Evolutionary conservation across 2,329 filamentous ascomycete genomes (phyloP), one percentile per base, ranked within the genome.

Genomic region (Cercospora janseana): DNA sequence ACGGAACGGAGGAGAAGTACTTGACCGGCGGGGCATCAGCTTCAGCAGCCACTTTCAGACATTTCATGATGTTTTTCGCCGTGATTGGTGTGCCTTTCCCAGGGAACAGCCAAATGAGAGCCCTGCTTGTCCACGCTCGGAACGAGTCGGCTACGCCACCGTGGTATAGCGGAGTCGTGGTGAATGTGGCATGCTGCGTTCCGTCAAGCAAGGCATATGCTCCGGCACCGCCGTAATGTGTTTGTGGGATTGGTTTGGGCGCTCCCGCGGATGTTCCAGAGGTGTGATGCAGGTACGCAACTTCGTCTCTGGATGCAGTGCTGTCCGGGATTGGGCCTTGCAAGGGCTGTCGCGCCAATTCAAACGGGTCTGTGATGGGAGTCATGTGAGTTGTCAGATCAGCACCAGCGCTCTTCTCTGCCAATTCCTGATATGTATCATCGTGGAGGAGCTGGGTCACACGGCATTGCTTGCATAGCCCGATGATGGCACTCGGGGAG

Each of bases 151-250:
- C 79, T 6, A 84, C 72, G 0, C 82, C 83, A 1, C 82, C 83
- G 57, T 85, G 81, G 55, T 84, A 86, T 0, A 86, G 70, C 0
- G 83, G 82, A 2, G 82, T 86, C 0, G 81, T 83, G 0, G 81
- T 82, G 57, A 85, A 85, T 0, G 80, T 83, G 0, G 79, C 76
- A 2, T 68, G 61, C 3, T 67, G 44, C 0, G 60, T 32, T 0
- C 66, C 63, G 0, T 60, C 55, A 6, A 83, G 72, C 2, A 65
- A 65, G 6, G 80, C 79, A 0, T 84, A 69, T 0, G 79, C 78
- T 2, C 76, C 77, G 3, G 81, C 73, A 3, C 76, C 79, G 8
- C 72, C 78, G 37, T 71, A 71, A 59, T 85, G 79, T 1, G 71
- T 74, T 51, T 85, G 81, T 0, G 75, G 73, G 1, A 86, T 83